phyloP scores from a whole-genome alignment of 257 asterid genomes.

The Capsicum rhomboideum region DNA sequence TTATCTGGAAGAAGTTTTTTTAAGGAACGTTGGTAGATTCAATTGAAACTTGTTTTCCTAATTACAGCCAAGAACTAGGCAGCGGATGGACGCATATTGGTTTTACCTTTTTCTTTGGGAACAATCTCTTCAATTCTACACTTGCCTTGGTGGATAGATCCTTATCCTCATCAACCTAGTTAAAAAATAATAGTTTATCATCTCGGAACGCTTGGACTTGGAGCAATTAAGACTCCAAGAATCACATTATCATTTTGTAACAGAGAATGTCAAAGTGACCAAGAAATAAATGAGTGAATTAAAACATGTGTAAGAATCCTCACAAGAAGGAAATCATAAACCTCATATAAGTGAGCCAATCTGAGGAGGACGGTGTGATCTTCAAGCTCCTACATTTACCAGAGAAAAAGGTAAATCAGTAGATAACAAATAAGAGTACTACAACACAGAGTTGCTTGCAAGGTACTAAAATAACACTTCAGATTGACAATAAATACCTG shows the following conservation, averaged over 20 bases:
- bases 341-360: constrained; percentile 95
- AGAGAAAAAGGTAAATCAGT: not conserved
- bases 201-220: not conserved
- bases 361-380: constrained; percentile 65
- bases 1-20: too few relatives aligned
- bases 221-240: not conserved
- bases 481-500: constrained; percentile 40
- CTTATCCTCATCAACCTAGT: constrained; percentile 81
- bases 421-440: not conserved
- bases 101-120: constrained; percentile 63
- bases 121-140: constrained; percentile 64
- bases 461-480: not conserved
- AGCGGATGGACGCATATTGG: not conserved
- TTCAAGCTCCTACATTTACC: constrained; percentile 64
- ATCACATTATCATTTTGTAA: not conserved
- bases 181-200: not conserved
- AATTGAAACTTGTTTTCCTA: not conserved
- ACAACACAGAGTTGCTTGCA: not conserved
- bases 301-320: not conserved
- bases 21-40: not conserved
- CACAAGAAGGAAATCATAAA: constrained; percentile 14
- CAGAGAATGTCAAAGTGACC: not conserved
- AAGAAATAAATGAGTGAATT: not conserved
- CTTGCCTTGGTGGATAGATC: constrained; percentile 58
- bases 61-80: not conserved